phyloP scores from a whole-genome alignment of 2,329 filamentous ascomycete genomes.

The Exophiala viscosa region DNA sequence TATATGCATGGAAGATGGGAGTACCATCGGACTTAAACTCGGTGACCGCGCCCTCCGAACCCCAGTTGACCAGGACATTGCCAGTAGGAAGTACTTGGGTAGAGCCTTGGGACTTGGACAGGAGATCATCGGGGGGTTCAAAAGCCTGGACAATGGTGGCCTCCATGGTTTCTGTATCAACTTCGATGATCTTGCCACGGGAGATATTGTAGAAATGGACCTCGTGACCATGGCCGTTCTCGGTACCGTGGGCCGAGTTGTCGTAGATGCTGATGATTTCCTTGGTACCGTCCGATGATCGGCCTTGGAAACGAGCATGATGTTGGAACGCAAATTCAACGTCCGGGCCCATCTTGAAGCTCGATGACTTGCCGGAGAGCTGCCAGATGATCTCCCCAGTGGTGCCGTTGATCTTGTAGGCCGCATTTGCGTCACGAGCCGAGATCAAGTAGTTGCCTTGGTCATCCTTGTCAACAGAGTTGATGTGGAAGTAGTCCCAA shows the following conservation, averaged over 20 bases:
- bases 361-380: constrained; percentile 46
- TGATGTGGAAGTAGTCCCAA: constrained; percentile 57
- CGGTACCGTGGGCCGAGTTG: constrained; percentile 50
- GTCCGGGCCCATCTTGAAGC: constrained; percentile 40
- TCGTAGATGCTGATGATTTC: constrained; percentile 54
- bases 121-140: constrained; percentile 48
- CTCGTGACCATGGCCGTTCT: constrained; percentile 36
- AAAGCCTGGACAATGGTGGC: constrained; percentile 47
- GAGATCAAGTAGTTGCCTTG: constrained; percentile 45
- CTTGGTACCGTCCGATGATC: constrained; percentile 41
- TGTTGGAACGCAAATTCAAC: constrained; percentile 52
- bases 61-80: constrained; percentile 57
- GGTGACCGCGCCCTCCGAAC: constrained; percentile 48
- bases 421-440: constrained; percentile 38
- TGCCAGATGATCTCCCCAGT: constrained; percentile 48
- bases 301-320: constrained; percentile 45
- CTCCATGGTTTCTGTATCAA: constrained; percentile 44
- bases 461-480: constrained; percentile 50
- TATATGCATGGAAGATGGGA: constrained; percentile 35
- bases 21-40: constrained; percentile 33
- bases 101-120: constrained; percentile 51
- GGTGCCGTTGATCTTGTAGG: constrained; percentile 43
- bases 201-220: constrained; percentile 41
- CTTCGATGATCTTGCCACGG: constrained; percentile 43
- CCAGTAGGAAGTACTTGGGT: constrained; percentile 54